Percentiles rank a stretch among this genome's conserved stretches.
These are phyloP conservation scores for Citrus unshiu DNA, from an alignment of 345 rosid species.

Conservation along the genomic window DNA sequence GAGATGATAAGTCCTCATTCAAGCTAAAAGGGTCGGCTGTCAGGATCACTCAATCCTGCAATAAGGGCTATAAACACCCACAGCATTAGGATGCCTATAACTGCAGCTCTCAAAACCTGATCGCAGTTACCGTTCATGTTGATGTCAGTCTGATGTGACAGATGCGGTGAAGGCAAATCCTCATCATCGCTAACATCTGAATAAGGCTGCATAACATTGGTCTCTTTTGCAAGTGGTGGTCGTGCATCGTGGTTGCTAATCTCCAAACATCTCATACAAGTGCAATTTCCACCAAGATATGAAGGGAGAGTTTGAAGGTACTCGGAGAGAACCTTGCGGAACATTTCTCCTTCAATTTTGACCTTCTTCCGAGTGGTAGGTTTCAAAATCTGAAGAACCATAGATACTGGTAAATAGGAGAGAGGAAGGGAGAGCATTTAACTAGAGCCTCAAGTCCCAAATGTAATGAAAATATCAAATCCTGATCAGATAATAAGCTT, in stretches of 20 bases:
- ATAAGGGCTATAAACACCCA: slow-evolving; percentile 53
- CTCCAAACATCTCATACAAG: slow-evolving; percentile 60
- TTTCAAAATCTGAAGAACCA: slow-evolving; percentile 57
- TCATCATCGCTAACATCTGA: slow-evolving; percentile 25
- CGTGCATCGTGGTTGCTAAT: slow-evolving; percentile 7
- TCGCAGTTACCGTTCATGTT: slow-evolving; percentile 37
- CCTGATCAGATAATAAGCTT: slow-evolving; percentile 13
- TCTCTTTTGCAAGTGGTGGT: slow-evolving; percentile 21
- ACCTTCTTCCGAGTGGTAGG: slow-evolving; percentile 78
- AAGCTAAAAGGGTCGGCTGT: slow-evolving; percentile 44
- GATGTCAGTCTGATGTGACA: slow-evolving; percentile 24
- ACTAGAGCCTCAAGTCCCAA: slow-evolving; percentile 1
- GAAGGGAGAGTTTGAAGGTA: slow-evolving; percentile 67
- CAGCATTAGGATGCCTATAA: slow-evolving; percentile 62
- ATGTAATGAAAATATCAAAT: background rate
- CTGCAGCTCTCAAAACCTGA: slow-evolving; percentile 53
- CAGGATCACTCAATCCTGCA: slow-evolving; percentile 56
- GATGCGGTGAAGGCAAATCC: slow-evolving; percentile 20
- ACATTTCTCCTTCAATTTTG: slow-evolving; percentile 74
- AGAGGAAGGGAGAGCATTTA: background rate
- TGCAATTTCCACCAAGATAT: slow-evolving; percentile 81
- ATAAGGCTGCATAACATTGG: slow-evolving; percentile 11
- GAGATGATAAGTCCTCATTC: slow-evolving; percentile 10
- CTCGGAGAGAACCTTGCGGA: slow-evolving; percentile 51
- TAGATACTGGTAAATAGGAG: background rate